A percentile compares a stretch with the other conserved stretches of the same genome.
Conservation (phyloP, 805 yeast genomes). For the Lachancea cidri region DNA sequence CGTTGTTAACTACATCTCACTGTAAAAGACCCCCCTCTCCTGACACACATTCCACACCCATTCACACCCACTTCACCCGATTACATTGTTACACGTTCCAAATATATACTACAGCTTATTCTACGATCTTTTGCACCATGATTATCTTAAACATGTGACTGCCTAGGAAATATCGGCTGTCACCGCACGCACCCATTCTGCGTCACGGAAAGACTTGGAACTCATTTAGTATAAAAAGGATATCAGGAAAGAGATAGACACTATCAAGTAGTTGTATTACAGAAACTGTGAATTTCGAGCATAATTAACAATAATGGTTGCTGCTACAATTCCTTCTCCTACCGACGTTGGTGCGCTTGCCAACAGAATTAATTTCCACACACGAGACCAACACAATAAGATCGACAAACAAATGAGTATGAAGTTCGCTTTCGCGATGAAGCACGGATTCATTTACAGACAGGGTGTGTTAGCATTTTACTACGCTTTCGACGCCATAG, state of each 20-base stretch:
- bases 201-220: background rate
- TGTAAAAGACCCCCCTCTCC: no score
- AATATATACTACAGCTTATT: background rate
- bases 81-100: background rate
- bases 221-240: background rate
- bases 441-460: slow-evolving; percentile 71
- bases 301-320: background rate
- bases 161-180: slow-evolving; percentile 14
- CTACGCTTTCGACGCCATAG: slow-evolving; percentile 64
- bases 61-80: background rate
- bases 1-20: no score
- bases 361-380: slow-evolving; percentile 70
- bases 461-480: slow-evolving; percentile 75
- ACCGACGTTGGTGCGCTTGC: slow-evolving; percentile 80
- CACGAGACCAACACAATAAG: slow-evolving; percentile 59
- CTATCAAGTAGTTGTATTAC: background rate
- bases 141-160: slow-evolving; percentile 11
- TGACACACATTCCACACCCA: background rate
- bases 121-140: background rate
- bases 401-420: slow-evolving; percentile 65
- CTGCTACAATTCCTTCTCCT: slow-evolving; percentile 58
- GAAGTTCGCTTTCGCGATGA: slow-evolving; percentile 67
- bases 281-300: background rate
- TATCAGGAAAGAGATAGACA: background rate
- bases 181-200: slow-evolving; percentile 1